These are phyloP conservation scores for Lipomyces orientalis DNA, from an alignment of 805 yeast genomes.

Conservation along the genomic window DNA sequence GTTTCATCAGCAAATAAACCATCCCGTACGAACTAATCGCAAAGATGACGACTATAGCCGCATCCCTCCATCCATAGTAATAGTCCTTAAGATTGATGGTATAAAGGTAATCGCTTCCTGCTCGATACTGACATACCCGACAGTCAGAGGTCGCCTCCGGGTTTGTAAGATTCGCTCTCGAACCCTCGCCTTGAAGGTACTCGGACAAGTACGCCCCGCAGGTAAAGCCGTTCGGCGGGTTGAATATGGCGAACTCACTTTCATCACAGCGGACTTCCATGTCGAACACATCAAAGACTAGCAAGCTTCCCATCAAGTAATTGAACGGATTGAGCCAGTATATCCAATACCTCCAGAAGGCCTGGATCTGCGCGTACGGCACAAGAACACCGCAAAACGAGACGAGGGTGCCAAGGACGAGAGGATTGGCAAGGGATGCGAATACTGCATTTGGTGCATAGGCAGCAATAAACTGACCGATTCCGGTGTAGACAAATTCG, in stretches of 20 bases:
- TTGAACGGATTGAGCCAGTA: no score
- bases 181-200: background rate
- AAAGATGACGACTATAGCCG: slow-evolving; percentile 55
- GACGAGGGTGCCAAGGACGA: slow-evolving; percentile 60
- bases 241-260: slow-evolving; percentile 56
- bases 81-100: slow-evolving; percentile 48
- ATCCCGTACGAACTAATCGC: slow-evolving; percentile 5
- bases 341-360: slow-evolving; percentile 76
- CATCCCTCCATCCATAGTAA: slow-evolving; percentile 63
- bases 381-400: slow-evolving; percentile 74
- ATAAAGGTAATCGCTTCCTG: slow-evolving; percentile 52
- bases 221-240: no score
- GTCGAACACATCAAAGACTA: slow-evolving; percentile 55
- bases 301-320: slow-evolving; percentile 65
- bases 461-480: slow-evolving; percentile 52
- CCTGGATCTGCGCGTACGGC: slow-evolving; percentile 63
- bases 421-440: slow-evolving; percentile 65
- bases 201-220: slow-evolving; percentile 59
- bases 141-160: slow-evolving; percentile 53
- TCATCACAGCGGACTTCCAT: slow-evolving; percentile 56
- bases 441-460: slow-evolving; percentile 65
- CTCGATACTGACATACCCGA: slow-evolving; percentile 49
- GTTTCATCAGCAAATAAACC: slow-evolving; percentile 9
- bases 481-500: slow-evolving; percentile 55
- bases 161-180: slow-evolving; percentile 51